Base-by-base conservation (phyloP, 441 rosid species). In the Adansonia madagascariensis region DNA sequence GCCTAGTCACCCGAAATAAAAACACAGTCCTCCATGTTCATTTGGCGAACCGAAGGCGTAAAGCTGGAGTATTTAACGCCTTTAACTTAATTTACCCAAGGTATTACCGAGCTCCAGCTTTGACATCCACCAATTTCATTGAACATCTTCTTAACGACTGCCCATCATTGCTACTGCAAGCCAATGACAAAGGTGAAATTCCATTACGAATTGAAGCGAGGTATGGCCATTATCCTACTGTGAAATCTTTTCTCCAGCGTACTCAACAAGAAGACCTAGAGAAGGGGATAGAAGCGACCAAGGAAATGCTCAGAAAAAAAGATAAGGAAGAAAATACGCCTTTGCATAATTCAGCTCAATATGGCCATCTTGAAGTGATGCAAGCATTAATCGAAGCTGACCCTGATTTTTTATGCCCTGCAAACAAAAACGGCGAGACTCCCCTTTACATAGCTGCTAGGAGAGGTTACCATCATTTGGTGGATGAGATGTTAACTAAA, bases 271-370 rank as follows among this genome's bases (percentile, higher is more conserved):
- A 8, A 10, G 82, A n/a, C 72, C 6, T 63, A 78, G 22, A 46
- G 44, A 31, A 31, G 43, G 15, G 4, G 47, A 44, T 44, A 27
- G 65, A 75, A 64, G 22, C 14, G 1, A 22, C 1, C 0, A 65
- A 12, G 50, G 6, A 65, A 6, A 65, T 65, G 70, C 50, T 65
- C 0, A 41, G 70, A 3, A 39, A 0, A 2, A 57, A 20, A 0
- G 77, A 81, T 56, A 39, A n/a, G 0, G 78, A 5, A 0, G 31
- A 60, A 1, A 56, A 80, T 2, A 78, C 76, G 17, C 71, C 84
- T 47, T 66, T 84, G 9, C 82, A 80, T 15, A 0, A 43, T 11
- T 43, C 67, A 12, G 44, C 2, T 62, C n/a, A 1, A 14, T 4
- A 24, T 24, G 18, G 44, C 44, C 17, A 62, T 62, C 0, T 5